A percentile compares a stretch with the other conserved stretches of the same genome.
Conservation (phyloP, 176 grass and related monocot genomes). For the Oryza meridionalis region DNA sequence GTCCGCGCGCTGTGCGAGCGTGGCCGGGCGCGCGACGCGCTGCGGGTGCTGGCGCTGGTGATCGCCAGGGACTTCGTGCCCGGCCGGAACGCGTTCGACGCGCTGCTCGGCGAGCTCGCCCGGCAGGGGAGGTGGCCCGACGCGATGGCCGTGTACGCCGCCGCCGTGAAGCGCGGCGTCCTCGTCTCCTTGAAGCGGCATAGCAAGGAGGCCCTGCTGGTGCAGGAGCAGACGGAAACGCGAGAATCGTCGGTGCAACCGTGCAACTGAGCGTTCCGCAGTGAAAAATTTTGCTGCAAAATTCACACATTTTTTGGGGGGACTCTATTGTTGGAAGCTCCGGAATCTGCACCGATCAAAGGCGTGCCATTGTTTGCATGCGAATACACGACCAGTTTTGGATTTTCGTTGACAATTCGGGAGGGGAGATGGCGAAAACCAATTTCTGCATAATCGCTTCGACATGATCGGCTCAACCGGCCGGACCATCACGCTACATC, state of each 20-base stretch:
- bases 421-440: not conserved
- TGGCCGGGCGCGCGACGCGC: conserved; percentile 65
- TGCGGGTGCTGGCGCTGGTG: conserved; percentile 64
- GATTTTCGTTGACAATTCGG: not conserved
- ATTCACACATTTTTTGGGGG: not conserved
- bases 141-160: conserved; percentile 73
- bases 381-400: no score
- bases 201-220: conserved; percentile 15
- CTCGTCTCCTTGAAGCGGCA: conserved; percentile 56
- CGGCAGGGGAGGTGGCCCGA: conserved; percentile 60
- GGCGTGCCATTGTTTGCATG: no score
- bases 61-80: conserved; percentile 68
- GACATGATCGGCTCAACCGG: no score
- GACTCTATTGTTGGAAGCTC: not conserved
- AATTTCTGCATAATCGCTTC: not conserved
- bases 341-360: no score
- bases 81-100: conserved; percentile 67
- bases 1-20: conserved; percentile 68
- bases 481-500: no score
- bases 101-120: conserved; percentile 64
- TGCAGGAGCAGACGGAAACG: not conserved
- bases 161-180: conserved; percentile 73
- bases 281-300: not conserved
- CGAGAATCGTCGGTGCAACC: conserved; percentile 1
- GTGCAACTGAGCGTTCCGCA: conserved; percentile 30